phyloP scores from a whole-genome alignment of 2,329 filamentous ascomycete species.

The Phaeoacremonium minimum region DNA sequence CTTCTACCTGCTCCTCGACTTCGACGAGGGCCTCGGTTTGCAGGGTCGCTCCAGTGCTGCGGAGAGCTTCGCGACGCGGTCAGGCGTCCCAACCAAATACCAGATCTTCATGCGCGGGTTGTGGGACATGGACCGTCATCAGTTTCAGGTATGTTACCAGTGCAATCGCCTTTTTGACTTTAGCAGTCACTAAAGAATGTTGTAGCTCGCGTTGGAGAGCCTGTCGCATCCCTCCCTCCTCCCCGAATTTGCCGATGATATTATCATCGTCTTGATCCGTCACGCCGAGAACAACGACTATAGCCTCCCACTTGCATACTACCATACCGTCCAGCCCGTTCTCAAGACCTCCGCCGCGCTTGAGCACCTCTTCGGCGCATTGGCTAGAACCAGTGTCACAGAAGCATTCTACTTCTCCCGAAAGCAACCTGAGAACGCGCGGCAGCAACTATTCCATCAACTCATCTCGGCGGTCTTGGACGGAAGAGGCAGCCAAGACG shows the following conservation, averaged over 20 bases:
- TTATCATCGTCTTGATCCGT: conserved; percentile 64
- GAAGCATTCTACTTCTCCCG: conserved; percentile 74
- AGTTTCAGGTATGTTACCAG: conserved; percentile 55
- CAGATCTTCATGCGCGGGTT: conserved; percentile 77
- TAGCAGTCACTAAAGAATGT: background rate
- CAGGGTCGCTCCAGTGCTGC: conserved; percentile 39
- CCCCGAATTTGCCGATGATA: conserved; percentile 80
- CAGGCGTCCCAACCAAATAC: conserved; percentile 70
- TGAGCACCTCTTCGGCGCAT: conserved; percentile 63
- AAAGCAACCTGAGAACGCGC: conserved; percentile 56
- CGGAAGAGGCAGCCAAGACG: conserved; percentile 27
- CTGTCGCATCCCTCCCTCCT: conserved; percentile 76
- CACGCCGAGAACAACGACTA: conserved; percentile 56
- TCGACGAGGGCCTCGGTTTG: conserved; percentile 46
- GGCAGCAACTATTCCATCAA: conserved; percentile 61
- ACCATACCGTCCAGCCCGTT: conserved; percentile 69
- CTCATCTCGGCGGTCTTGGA: conserved; percentile 57
- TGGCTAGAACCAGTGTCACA: conserved; percentile 62
- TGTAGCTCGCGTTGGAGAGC: conserved; percentile 64
- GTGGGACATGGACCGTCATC: conserved; percentile 71
- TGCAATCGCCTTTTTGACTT: background rate
- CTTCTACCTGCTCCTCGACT: conserved; percentile 79
- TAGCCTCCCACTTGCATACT: conserved; percentile 70
- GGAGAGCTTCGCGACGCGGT: conserved; percentile 53
- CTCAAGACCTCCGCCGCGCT: conserved; percentile 61